These are phyloP conservation scores for Penicillium sp. DNA, from an alignment of 2,329 filamentous ascomycete genomes.

Conservation along the genomic window DNA sequence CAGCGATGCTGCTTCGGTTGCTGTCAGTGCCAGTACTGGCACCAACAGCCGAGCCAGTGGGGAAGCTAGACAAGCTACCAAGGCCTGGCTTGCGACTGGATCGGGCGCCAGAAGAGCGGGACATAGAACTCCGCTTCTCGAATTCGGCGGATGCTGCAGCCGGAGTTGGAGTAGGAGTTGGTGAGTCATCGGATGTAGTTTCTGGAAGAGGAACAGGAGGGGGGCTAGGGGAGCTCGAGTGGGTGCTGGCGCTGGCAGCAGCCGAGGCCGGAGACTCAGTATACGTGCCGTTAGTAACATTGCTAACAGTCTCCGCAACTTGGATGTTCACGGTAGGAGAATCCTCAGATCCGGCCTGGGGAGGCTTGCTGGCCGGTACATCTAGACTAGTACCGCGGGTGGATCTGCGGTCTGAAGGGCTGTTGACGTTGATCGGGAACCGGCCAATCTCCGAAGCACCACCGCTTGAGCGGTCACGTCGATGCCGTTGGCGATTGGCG, in stretches of 20 bases:
- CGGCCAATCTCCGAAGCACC: conserved; percentile 69
- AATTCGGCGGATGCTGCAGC: conserved; percentile 32
- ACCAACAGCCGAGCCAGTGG: conserved; percentile 17
- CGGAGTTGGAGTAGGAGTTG: conserved; percentile 33
- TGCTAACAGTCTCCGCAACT: conserved; percentile 35
- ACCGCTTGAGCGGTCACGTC: conserved; percentile 74
- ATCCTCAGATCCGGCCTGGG: conserved; percentile 39
- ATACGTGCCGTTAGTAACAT: conserved; percentile 46
- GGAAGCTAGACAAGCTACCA: conserved; percentile 39
- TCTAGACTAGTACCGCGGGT: conserved; percentile 69
- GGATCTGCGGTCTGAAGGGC: conserved; percentile 51
- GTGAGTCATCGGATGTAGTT: conserved; percentile 33
- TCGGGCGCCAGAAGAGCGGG: conserved; percentile 47
- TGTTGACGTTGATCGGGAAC: conserved; percentile 75
- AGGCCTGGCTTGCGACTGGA: conserved; percentile 51
- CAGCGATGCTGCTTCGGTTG: conserved; percentile 36
- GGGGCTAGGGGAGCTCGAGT: conserved; percentile 28
- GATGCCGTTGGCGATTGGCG: conserved; percentile 53
- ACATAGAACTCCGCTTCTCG: conserved; percentile 65
- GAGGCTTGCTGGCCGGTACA: conserved; percentile 64
- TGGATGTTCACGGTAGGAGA: conserved; percentile 26
- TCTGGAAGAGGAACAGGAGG: conserved; percentile 30
- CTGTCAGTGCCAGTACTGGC: conserved; percentile 27
- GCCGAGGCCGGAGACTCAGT: conserved; percentile 30
- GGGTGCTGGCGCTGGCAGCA: conserved; percentile 22